These are phyloP conservation scores for Rhazya stricta DNA, from an alignment of 257 asterid species.

Conservation along the genomic window DNA sequence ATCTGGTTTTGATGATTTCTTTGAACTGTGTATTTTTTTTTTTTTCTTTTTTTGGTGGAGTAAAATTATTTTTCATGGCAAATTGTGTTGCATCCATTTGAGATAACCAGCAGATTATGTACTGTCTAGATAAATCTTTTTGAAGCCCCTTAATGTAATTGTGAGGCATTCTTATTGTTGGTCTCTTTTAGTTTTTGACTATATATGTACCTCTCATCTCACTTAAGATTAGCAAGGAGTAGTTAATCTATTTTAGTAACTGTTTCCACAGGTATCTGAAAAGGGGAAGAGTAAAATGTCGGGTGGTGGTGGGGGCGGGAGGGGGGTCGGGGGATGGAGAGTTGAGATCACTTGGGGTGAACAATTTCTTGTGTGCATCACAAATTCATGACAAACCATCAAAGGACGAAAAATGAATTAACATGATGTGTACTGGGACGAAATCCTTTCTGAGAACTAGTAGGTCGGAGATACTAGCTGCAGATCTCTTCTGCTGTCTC, in stretches of 20 bases:
- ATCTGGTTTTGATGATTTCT: background rate
- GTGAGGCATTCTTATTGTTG: background rate
- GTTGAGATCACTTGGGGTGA: background rate
- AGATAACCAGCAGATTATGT: background rate
- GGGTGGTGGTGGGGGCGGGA: too few relatives aligned
- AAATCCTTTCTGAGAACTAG: background rate
- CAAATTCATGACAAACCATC: too few relatives aligned
- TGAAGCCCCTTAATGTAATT: background rate
- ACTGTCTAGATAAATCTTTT: background rate
- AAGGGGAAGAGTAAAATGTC: background rate
- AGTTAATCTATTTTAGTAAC: too few relatives aligned
- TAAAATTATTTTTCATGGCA: conserved; percentile 1
- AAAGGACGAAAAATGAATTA: background rate
- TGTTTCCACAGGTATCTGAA: background rate
- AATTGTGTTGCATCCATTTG: background rate
- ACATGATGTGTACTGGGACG: background rate
- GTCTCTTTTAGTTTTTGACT: background rate
- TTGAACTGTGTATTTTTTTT: background rate
- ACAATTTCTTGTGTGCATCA: too few relatives aligned
- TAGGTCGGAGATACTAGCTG: background rate
- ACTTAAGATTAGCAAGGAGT: too few relatives aligned
- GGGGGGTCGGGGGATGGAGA: background rate
- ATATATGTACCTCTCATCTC: too few relatives aligned
- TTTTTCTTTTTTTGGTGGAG: background rate
- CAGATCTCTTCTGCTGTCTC: too few relatives aligned